Percentiles rank a stretch among this genome's conserved stretches.
Conservation (phyloP, 1,284 basidiomycete species). For the Coniferiporia sulphurascens region DNA sequence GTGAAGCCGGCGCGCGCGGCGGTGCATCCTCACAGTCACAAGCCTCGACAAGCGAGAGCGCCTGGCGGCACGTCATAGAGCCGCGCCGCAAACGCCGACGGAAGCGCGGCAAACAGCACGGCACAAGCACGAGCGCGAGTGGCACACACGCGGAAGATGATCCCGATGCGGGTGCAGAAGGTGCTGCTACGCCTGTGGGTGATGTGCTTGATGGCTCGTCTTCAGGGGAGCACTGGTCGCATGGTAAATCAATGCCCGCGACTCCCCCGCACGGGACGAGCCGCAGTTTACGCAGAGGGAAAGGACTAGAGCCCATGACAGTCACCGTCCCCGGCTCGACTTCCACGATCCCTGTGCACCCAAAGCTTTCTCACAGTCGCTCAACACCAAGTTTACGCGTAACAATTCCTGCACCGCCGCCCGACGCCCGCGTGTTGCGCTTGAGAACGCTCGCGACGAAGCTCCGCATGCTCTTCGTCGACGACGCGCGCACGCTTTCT, state of each 20-base stretch:
- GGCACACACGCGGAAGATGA: conserved; percentile 11
- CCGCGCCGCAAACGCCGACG: conserved; percentile 46
- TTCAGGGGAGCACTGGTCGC: conserved; percentile 12
- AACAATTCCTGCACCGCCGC: conserved; percentile 18
- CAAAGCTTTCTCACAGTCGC: conserved; percentile 16
- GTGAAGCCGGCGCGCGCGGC: conserved; percentile 21
- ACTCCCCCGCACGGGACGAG: conserved; percentile 15
- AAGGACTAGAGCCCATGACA: conserved; percentile 12
- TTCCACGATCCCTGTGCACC: conserved; percentile 9
- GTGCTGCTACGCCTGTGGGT: conserved; percentile 8
- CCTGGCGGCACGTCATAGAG: conserved; percentile 31
- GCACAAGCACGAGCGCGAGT: conserved; percentile 12
- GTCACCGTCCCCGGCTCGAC: conserved; percentile 12
- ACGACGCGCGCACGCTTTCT: conserved; percentile 28
- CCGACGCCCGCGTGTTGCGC: conserved; percentile 36
- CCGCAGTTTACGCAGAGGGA: conserved; percentile 6
- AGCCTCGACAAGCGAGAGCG: conserved; percentile 36
- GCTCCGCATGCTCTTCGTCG: conserved; percentile 25
- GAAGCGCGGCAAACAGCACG: conserved; percentile 28
- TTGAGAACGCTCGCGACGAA: conserved; percentile 27
- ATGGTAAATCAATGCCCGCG: conserved; percentile 18
- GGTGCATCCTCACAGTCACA: conserved; percentile 22
- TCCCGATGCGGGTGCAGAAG: conserved; percentile 15
- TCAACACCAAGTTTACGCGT: conserved; percentile 17
- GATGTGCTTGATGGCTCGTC: conserved; percentile 16